A percentile compares a stretch with the other conserved stretches of the same genome.
Evolutionary conservation across 495 filamentous ascomycete species (phyloP).

Genomic region (Neurospora sublineolata): DNA sequence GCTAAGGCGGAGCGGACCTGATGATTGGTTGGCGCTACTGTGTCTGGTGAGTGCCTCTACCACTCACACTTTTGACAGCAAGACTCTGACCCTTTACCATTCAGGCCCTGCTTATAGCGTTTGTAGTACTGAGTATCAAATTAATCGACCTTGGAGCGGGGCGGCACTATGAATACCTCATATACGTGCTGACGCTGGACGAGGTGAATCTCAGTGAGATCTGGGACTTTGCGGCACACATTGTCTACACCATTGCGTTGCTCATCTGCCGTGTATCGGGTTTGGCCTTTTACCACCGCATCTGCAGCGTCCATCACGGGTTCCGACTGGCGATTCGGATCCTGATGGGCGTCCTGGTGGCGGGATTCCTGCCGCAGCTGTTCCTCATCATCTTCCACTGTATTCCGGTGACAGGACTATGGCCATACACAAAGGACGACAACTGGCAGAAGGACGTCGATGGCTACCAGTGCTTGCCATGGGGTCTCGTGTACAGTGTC

Average conservation of each 20-base stretch:
- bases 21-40: slow-evolving; percentile 27
- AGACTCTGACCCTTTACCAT: not conserved
- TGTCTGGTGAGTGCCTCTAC: slow-evolving; percentile 21
- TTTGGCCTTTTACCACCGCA: slow-evolving; percentile 36
- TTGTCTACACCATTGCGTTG: slow-evolving; percentile 37
- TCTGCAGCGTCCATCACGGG: slow-evolving; percentile 23
- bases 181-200: slow-evolving; percentile 30
- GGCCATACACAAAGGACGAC: slow-evolving; percentile 21
- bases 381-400: slow-evolving; percentile 38
- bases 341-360: slow-evolving; percentile 24
- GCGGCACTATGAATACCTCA: slow-evolving; percentile 36
- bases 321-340: slow-evolving; percentile 25
- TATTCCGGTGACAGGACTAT: slow-evolving; percentile 30
- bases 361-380: slow-evolving; percentile 30
- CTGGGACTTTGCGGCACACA: slow-evolving; percentile 34
- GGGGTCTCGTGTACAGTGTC: slow-evolving; percentile 34
- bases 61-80: not conserved
- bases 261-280: slow-evolving; percentile 36
- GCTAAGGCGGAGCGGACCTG: slow-evolving; percentile 23
- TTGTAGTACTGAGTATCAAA: slow-evolving; percentile 28
- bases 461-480: slow-evolving; percentile 27
- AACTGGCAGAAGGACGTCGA: slow-evolving; percentile 24
- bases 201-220: slow-evolving; percentile 29
- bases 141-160: slow-evolving; percentile 36
- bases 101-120: slow-evolving; percentile 23